phyloP scores from a whole-genome alignment of 768 basidiomycete genomes.

The Auriculariales sp. region DNA sequence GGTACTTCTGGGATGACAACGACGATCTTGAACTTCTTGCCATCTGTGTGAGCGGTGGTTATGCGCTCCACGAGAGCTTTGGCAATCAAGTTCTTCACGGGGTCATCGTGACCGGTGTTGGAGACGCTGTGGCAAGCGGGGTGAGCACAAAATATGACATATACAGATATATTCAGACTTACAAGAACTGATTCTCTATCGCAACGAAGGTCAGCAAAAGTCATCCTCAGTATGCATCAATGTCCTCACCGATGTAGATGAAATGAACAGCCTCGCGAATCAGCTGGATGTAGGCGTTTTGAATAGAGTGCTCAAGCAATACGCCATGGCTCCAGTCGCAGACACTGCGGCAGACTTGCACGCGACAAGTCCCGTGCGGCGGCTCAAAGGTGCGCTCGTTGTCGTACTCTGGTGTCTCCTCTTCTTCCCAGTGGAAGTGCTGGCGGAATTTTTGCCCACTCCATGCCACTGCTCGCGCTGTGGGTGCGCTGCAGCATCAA shows the following conservation, averaged over 20 bases:
- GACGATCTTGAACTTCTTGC: slow-evolving; percentile 76
- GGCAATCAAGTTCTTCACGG: slow-evolving; percentile 73
- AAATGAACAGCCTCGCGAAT: slow-evolving; percentile 78
- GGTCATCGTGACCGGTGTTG: slow-evolving; percentile 42
- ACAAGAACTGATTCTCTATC: slow-evolving; percentile 80
- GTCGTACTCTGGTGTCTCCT: slow-evolving; percentile 19
- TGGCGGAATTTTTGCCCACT: slow-evolving; percentile 48
- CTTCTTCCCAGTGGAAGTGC: slow-evolving; percentile 35
- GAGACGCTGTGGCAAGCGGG: slow-evolving; percentile 45
- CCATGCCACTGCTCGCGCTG: slow-evolving; percentile 45
- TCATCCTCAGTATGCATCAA: no score
- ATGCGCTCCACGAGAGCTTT: slow-evolving; percentile 74
- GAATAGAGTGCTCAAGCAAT: slow-evolving; percentile 78
- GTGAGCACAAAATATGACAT: background rate
- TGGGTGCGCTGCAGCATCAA: slow-evolving; percentile 37
- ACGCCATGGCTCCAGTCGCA: slow-evolving; percentile 93
- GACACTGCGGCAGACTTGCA: slow-evolving; percentile 77
- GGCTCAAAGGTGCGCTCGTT: slow-evolving; percentile 25
- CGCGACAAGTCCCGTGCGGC: slow-evolving; percentile 40
- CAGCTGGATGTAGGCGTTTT: slow-evolving; percentile 75
- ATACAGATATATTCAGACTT: slow-evolving; percentile 15
- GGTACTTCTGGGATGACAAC: slow-evolving; percentile 85
- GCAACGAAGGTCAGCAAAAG: slow-evolving; percentile 8
- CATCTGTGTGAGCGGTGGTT: slow-evolving; percentile 55
- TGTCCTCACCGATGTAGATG: slow-evolving; percentile 86